Base-by-base conservation (phyloP, 371 early-diverging fungal species). In the Massospora cicadina region DNA sequence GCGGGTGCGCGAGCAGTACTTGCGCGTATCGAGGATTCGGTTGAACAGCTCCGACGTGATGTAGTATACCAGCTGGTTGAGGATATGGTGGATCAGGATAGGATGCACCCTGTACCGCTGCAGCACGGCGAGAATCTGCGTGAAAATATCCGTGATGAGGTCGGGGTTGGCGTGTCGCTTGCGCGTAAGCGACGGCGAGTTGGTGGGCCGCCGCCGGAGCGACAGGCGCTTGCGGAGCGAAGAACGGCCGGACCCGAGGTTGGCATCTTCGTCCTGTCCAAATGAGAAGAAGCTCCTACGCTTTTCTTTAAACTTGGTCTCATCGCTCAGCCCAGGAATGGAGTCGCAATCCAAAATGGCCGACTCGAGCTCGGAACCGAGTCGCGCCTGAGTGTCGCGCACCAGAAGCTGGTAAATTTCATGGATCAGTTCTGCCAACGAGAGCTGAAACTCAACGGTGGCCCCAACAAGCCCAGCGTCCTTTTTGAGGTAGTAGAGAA, bases 1-100 rank as follows among this genome's bases (percentile, higher is more conserved):
- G 61, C 81, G 81, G 26, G 86, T 81, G 7, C 93, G 84, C 65
- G 84, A 84, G 67, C 88, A 77, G 60, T 83, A 84, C 54, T 81
- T 81, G 62, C 83, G 81, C 68, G 78, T 81, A 3, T 76, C 75
- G 60, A 93, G 70, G 68, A 95, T 85, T 1, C 80, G 80, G 69
- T 93, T 93, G 72, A 93, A 91, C 29, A 88, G 62, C 69, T 87
- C 87, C 64, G 82, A 77, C 21, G 84, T 80, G 21, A 90, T 67
- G 67, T 77, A 86, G 69, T 88, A 80, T 67, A 90, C 76, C 26
- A 90, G 67, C 67, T 91, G 91, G 12, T 76, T 74, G 29, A 90
- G 67, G 0, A 83, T 73, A 53, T 89, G 86, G 61, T 82, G 77
- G 25, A 81, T 74, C 59, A 92, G 80, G n/a, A 74, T 73, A 30